Percentiles rank a stretch among this genome's conserved stretches.
These are phyloP conservation scores for Tephrocybe sp. DNA, from an alignment of 768 basidiomycete genomes.

Conservation along the genomic window DNA sequence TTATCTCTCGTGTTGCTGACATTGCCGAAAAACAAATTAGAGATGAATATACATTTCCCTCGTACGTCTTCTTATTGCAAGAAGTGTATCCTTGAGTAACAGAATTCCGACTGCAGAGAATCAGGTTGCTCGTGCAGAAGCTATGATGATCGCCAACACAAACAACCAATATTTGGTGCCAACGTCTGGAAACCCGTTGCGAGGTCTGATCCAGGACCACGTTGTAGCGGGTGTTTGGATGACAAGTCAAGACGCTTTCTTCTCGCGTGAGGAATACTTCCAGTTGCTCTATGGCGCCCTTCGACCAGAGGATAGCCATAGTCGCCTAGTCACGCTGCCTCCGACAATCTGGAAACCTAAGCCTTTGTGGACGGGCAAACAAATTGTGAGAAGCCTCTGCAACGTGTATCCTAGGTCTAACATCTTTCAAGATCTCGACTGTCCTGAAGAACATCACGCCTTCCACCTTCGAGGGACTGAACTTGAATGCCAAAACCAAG, in stretches of 20 bases:
- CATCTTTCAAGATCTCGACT: slow-evolving; percentile 75
- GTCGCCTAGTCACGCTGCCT: slow-evolving; percentile 76
- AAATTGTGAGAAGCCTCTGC: slow-evolving; percentile 65
- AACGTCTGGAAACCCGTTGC: slow-evolving; percentile 95
- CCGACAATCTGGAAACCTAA: slow-evolving; percentile 91
- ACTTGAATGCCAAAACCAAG: slow-evolving; percentile 84
- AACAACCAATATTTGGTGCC: slow-evolving; percentile 99
- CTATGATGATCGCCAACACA: slow-evolving; percentile 92
- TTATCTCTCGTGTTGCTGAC: slow-evolving; percentile 9
- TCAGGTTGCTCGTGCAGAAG: slow-evolving; percentile 92
- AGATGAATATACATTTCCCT: slow-evolving; percentile 99
- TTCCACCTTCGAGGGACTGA: slow-evolving; percentile 70
- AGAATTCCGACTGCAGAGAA: slow-evolving; percentile 57
- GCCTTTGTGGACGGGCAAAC: slow-evolving; percentile 97
- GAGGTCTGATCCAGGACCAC: slow-evolving; percentile 98
- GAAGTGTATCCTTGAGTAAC: background rate
- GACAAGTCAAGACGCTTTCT: slow-evolving; percentile 94
- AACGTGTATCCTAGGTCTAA: background rate
- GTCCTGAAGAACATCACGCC: slow-evolving; percentile 92
- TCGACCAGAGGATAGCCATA: slow-evolving; percentile 79
- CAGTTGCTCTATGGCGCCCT: slow-evolving; percentile 95
- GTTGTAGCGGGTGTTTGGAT: slow-evolving; percentile 99
- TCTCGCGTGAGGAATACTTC: slow-evolving; percentile 93
- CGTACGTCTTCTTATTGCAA: slow-evolving; percentile 49
- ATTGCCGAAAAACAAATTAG: slow-evolving; percentile 41